Evolutionary conservation across 148 eudicot genomes (phyloP).

Genomic region (Rhododendron ovatum): DNA sequence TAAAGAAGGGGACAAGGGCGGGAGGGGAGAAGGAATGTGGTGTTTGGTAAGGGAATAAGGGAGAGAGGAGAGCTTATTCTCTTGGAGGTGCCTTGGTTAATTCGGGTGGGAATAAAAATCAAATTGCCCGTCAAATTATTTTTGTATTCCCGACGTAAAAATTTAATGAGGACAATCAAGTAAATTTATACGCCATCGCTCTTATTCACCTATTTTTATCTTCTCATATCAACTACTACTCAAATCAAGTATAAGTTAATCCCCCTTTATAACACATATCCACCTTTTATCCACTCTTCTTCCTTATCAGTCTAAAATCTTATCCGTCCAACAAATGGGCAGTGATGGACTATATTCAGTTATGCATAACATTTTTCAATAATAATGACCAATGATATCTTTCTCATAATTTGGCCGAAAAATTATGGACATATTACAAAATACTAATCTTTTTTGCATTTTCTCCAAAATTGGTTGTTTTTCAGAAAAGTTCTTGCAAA

Average conservation of each 20-base stretch:
- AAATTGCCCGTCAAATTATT: too few relatives aligned
- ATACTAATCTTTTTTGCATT: not conserved
- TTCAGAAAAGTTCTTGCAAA: not conserved
- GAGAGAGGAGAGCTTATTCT: too few relatives aligned
- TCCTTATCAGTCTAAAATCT: too few relatives aligned
- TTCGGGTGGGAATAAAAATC: too few relatives aligned
- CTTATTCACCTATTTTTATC: too few relatives aligned
- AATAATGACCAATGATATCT: not conserved
- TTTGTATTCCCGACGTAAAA: not conserved
- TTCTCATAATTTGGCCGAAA: not conserved
- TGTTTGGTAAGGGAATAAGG: too few relatives aligned
- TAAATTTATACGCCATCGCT: too few relatives aligned
- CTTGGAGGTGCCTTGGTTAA: too few relatives aligned
- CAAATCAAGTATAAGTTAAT: not conserved
- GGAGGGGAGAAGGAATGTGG: too few relatives aligned
- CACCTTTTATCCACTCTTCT: not conserved
- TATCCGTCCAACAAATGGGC: not conserved
- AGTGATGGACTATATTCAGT: not conserved
- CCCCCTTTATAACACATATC: not conserved
- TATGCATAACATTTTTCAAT: not conserved
- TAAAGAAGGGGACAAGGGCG: too few relatives aligned
- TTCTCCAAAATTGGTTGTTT: not conserved
- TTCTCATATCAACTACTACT: not conserved
- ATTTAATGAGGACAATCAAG: not conserved
- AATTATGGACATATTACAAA: not conserved